Evolutionary conservation across 2,329 filamentous ascomycete species (phyloP).

Genomic region (Passalora sequoiae): DNA sequence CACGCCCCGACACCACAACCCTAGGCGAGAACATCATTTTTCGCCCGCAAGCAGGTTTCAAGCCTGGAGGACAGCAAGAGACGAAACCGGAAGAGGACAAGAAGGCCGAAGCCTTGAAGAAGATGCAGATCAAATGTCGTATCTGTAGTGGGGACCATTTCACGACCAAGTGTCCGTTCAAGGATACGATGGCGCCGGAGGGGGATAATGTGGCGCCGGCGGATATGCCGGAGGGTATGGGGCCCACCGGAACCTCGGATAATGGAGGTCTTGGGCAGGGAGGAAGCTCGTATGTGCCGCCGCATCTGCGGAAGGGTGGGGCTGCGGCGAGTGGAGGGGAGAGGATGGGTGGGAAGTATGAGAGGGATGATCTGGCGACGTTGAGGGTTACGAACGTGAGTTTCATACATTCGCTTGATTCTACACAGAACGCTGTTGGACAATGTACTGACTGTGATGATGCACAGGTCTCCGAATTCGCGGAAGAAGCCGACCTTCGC

Average conservation of each 20-base stretch:
- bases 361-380: conserved; percentile 93
- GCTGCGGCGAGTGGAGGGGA: conserved; percentile 57
- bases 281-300: conserved; percentile 80
- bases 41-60: conserved; percentile 89
- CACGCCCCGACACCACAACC: conserved; percentile 81
- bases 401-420: conserved; percentile 27
- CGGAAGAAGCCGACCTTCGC: conserved; percentile 89
- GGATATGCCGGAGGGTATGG: conserved; percentile 45
- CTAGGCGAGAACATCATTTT: conserved; percentile 98
- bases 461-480: conserved; percentile 83
- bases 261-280: conserved; percentile 55
- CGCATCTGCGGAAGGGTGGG: conserved; percentile 73
- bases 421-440: no score
- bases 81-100: conserved; percentile 63
- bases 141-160: conserved; percentile 99
- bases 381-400: conserved; percentile 95
- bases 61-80: conserved; percentile 78
- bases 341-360: conserved; percentile 88
- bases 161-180: conserved; percentile 97
- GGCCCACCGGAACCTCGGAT: conserved; percentile 39
- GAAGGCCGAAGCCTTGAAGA: conserved; percentile 70
- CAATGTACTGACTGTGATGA: conserved; percentile 16
- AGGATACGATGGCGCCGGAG: conserved; percentile 95
- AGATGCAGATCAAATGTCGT: conserved; percentile 99
- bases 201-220: conserved; percentile 43